Base-by-base conservation (phyloP, 768 basidiomycete genomes). In the Suillus subalutaceus region DNA sequence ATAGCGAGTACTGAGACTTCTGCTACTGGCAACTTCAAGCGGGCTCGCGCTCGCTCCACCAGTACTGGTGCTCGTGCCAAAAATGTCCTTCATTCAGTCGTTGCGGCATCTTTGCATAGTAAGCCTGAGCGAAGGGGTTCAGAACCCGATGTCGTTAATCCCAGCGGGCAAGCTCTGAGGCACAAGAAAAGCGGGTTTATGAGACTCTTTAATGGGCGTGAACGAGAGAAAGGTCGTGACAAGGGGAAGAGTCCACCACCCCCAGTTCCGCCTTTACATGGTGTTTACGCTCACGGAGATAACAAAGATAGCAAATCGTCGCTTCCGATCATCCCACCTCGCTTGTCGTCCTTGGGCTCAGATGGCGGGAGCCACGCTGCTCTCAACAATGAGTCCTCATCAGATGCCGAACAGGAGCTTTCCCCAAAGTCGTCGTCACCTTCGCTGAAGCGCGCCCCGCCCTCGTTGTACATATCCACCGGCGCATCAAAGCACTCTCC, bases 101-200 rank as follows among this genome's bases (percentile, higher is more conserved):
- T 84, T 30, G 67, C 55, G 43, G 41, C 78, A 80, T 18, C 68
- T 67, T 68, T 71, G 59, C 81, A 77, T 16, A 52, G 23, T 52
- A 82, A 79, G 66, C 68, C 73, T n/a, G 85, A 86, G 64, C 74
- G 77, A 38, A 79, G 77, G 46, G 84, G 83, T 58, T 79, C 80
- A 6, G 86, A 85, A 41, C 73, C 78, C 2, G 30, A 65, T 50
- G 62, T 70, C 52, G 68, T 64, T 44, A 67, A 70, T 64, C 53
- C 10, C 37, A 68, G 43, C 18, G 79, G 79, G 12, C 90, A 86
- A 70, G 69, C 77, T 2, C 74, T 94, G 60, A 91, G 86, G 70
- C 89, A 90, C 66, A 93, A 90, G 81, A 93, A 90, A 75, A 93
- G 92, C 68, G 92, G 85, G 4, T 92, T 94, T 73, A 86, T 94